Base-by-base conservation (phyloP, 805 yeast species). In the Ogataea ramenticola region DNA sequence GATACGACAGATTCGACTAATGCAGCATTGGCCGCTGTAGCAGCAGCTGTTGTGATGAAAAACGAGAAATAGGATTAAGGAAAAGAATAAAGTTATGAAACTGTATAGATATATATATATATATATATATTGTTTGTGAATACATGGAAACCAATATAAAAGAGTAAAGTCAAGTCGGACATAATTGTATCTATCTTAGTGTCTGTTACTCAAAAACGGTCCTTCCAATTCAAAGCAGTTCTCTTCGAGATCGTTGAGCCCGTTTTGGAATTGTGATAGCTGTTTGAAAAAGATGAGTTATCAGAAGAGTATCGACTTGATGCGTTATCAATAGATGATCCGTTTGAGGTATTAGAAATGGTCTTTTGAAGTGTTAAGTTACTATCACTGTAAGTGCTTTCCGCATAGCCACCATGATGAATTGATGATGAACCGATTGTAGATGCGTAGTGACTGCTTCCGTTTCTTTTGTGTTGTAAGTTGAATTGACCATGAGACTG, bases 21-120 rank as follows among this genome's bases (percentile, higher is more conserved):
- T 49, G 26, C 55, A 42, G 64, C 60, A 19, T 46, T 61, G 36
- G 65, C 63, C 1, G 65, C 62, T 1, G 64, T 61, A 19, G 65
- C 65, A 4, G 61, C 60, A 1, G 65, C 60, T 2, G 64, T 64
- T 2, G 63, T 31, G 5, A 12, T 20, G 14, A 24, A 36, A 16
- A 12, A 21, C n/a, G n/a, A 19, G 12, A 9, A 10, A 8, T 35
- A 9, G 12, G 5, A 24, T 24, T 10, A 10, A 24, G 10, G 10
- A 24, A 10, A 24, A 24, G 10, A 24, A 24, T 24, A 24, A 24
- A 24, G n/a, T n/a, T n/a, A n/a, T n/a, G n/a, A n/a, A n/a, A n/a
- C n/a, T n/a, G n/a, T n/a, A n/a, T n/a, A n/a, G n/a, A n/a, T n/a
- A n/a, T n/a, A n/a, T n/a, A n/a, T n/a, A n/a, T n/a, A n/a, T n/a